Evolutionary conservation across 768 basidiomycete genomes (phyloP), one percentile per base, ranked within the genome.

Genomic region (Phaeotremella skinneri): DNA sequence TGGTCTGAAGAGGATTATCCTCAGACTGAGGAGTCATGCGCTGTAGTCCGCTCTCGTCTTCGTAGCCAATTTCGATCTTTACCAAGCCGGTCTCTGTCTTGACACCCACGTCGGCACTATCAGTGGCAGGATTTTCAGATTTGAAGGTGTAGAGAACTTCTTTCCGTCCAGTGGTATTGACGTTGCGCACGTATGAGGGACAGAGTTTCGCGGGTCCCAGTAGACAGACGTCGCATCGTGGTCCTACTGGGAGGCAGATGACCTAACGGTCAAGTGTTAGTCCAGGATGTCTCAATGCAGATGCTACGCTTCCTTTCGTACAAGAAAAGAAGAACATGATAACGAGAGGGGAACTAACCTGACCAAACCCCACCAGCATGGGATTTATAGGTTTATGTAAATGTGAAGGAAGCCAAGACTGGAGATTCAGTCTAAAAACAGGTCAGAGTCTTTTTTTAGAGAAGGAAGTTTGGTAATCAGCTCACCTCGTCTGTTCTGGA

Each of bases 401-500:
- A 26, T 72, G 54, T 13, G 61, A 55, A 2, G 75, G 75, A 0
- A 76, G 64, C 75, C 75, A 76, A 2, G 72, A 73, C 64, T 76
- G 68, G 13, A 76, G 63, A 54, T 76, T 76, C 25, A 76, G 62
- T 14, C 64, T 61, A 56, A 17, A 6, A 9, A 34, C 3, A 3
- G 37, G 17, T 48, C 4, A 27, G 7, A 26, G 21, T 7, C 23
- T 29, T 57, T 9, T 7, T 21, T 27, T n/a, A n/a, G n/a, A n/a
- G n/a, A n/a, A n/a, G n/a, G n/a, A n/a, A n/a, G n/a, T n/a, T n/a
- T n/a, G n/a, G n/a, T n/a, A 52, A 30, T 32, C 25, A 17, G 48
- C 58, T 21, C 49, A 88, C 87, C 93, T 80, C 0, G 94, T 97
- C 69, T 89, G 85, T 70, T 99, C 94, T 0, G 93, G 89, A 1